Evolutionary conservation across 257 asterid species (phyloP).

Genomic region (Capsicum baccatum): DNA sequence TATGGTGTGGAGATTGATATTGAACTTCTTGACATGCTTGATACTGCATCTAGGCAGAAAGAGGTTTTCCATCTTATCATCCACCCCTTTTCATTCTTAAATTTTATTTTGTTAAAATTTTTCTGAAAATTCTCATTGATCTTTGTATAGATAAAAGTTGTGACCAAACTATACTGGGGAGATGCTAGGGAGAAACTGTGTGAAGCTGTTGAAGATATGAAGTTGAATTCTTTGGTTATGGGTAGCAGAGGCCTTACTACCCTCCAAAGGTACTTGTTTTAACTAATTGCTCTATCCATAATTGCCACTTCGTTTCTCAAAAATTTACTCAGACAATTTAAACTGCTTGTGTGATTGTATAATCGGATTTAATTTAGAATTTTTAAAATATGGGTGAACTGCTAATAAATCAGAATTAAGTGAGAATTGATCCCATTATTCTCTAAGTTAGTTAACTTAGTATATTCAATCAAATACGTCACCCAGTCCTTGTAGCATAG

Average conservation of each 20-base stretch:
- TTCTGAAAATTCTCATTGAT: background rate
- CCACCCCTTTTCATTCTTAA: background rate
- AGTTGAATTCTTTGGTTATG: constrained; percentile 75
- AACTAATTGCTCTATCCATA: background rate
- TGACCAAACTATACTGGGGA: constrained; percentile 81
- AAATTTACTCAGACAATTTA: background rate
- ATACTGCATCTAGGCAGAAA: constrained; percentile 80
- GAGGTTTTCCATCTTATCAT: constrained; percentile 53
- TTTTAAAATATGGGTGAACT: too few relatives aligned
- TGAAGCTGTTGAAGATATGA: constrained; percentile 67
- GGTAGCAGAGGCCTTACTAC: constrained; percentile 89
- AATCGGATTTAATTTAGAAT: too few relatives aligned
- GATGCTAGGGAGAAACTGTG: constrained; percentile 88
- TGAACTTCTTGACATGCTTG: constrained; percentile 83
- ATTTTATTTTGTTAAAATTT: background rate
- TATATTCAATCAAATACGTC: background rate
- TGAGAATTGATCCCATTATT: background rate
- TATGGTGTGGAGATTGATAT: constrained; percentile 62
- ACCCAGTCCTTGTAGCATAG: background rate
- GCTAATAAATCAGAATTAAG: background rate
- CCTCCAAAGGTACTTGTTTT: constrained; percentile 44
- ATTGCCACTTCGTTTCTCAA: background rate
- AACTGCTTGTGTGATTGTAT: too few relatives aligned
- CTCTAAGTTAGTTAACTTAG: background rate
- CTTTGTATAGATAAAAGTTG: constrained; percentile 57